Base-by-base conservation (phyloP, 208 protist species). In the Angomonas ambiguus region DNA sequence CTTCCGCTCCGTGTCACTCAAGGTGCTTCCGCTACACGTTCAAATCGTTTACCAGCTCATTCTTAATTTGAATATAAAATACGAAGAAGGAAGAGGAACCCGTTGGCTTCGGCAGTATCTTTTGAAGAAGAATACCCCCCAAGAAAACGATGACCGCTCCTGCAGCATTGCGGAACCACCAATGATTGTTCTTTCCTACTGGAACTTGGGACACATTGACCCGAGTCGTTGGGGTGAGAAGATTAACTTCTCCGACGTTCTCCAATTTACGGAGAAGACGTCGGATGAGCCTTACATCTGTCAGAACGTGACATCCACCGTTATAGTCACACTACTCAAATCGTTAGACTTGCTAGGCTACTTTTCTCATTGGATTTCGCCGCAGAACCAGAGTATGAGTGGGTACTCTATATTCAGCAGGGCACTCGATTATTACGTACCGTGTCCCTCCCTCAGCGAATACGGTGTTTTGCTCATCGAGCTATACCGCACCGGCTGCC, bases 331-430 rank as follows among this genome's bases (percentile, higher is more conserved):
- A 57, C 83, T 92, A 55, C 74, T 97, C 49, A 79, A 83, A 61
- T 84, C 80, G n/a, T 78, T 97, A 34, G 92, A 97, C 65, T 78
- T 94, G 32, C 80, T 97, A 49, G 92, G 92, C 53, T 97, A 97
- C 72, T 88, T 97, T 65, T 91, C 89, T 1, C 92, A 97, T 76
- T 73, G 74, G 24, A 79, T 77, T 4, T 28, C 71, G 20, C 13
- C 51, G 11, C 70, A 73, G 41, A 72, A 75, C 25, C 31, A 62
- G 27, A 75, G 80, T 67, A 59, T 64, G 51, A 93, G 86, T 65
- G 81, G 79, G 49, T 73, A 78, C 6, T 88, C 77, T 5, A 49
- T 82, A 27, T 92, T 78, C 74, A 80, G 78, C 41, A 66, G 76
- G 59, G 85, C 83, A n/a, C 76, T 95, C 18, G 3, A 22, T 5